Conservation (phyloP, 1,284 basidiomycete genomes). For the Neotropicomus parvogracilis region DNA sequence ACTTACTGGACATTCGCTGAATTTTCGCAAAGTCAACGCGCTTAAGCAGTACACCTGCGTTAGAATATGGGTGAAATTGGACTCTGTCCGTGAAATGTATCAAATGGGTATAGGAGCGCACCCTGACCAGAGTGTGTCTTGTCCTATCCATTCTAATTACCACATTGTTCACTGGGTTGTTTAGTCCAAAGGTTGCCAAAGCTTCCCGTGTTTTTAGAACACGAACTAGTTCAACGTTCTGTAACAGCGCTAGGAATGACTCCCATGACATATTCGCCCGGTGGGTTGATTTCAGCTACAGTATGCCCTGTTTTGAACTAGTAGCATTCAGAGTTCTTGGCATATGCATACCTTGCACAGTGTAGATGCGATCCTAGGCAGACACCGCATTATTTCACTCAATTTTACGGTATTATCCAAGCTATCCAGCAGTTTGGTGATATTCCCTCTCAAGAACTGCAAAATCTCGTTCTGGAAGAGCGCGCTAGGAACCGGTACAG, state of each 20-base stretch:
- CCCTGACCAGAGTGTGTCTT: conserved; percentile 61
- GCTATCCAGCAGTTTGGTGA: conserved; percentile 45
- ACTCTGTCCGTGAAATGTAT: conserved; percentile 63
- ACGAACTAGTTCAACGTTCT: conserved; percentile 38
- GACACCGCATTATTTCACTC: conserved; percentile 61
- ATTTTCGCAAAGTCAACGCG: conserved; percentile 27
- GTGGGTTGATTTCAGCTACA: conserved; percentile 35
- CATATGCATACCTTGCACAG: conserved; percentile 74
- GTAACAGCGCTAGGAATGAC: conserved; percentile 60
- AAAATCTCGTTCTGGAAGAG: conserved; percentile 56
- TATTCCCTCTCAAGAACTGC: conserved; percentile 43
- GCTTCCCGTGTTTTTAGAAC: conserved; percentile 37
- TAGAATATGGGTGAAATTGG: conserved; percentile 49
- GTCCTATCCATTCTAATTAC: neutral
- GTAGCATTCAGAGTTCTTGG: conserved; percentile 52
- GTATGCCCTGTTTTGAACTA: conserved; percentile 2
- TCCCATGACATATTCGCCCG: conserved; percentile 56
- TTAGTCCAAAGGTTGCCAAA: conserved; percentile 53
- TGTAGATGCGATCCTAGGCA: conserved; percentile 68
- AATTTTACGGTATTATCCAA: conserved; percentile 49
- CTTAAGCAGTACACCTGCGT: conserved; percentile 42
- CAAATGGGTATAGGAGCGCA: conserved; percentile 71
- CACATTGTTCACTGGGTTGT: conserved; percentile 11
- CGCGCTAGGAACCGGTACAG: conserved; percentile 63
- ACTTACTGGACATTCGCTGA: conserved; percentile 10